Base-by-base conservation (phyloP, 2,329 filamentous ascomycete species). In the Xylariaceae sp. region DNA sequence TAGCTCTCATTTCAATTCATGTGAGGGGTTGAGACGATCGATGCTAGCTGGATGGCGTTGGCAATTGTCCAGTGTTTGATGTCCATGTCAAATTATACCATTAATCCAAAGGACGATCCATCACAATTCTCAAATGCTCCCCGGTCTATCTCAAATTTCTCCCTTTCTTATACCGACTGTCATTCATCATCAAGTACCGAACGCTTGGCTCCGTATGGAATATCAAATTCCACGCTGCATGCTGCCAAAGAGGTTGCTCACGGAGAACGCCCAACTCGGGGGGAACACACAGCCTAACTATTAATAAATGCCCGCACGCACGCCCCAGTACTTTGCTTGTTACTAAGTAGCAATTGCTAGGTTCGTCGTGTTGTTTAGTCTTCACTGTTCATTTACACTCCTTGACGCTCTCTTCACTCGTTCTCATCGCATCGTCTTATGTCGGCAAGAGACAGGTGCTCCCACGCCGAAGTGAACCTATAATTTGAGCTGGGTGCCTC, bases 251-350 rank as follows among this genome's bases (percentile, higher is more conserved):
- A 17, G 55, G 59, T 52, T 55, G 21, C 51, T 56, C 46, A 34
- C 55, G 28, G 33, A 55, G 53, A 31, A 53, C 40, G 57, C 53
- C 49, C 48, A 50, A 48, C 45, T 19, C 16, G 14, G 28, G 11
- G 44, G 34, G 16, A 41, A 24, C 46, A 53, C 45, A 40, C 48
- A 60, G 51, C 53, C 44, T 21, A 14, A 37, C 53, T 62, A 62
- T 62, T 62, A 62, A 62, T 62, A 62, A 56, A 57, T 47, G 50
- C 19, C 44, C 53, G 31, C 36, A 48, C 48, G 56, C 56, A 56
- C 55, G 28, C 48, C 54, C 50, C 49, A 17, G 37, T 33, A 44
- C 12, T 39, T 48, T 39, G n/a, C 41, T 36, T 24, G 39, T 53
- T 56, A 56, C 52, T 60, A 54, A 50, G 28, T 36, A 34, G 14